A percentile compares a stretch with the other conserved stretches of the same genome.
phyloP scores from a whole-genome alignment of 2,329 filamentous ascomycete genomes.

The Pseudopyrenochaeta lycopersici region DNA sequence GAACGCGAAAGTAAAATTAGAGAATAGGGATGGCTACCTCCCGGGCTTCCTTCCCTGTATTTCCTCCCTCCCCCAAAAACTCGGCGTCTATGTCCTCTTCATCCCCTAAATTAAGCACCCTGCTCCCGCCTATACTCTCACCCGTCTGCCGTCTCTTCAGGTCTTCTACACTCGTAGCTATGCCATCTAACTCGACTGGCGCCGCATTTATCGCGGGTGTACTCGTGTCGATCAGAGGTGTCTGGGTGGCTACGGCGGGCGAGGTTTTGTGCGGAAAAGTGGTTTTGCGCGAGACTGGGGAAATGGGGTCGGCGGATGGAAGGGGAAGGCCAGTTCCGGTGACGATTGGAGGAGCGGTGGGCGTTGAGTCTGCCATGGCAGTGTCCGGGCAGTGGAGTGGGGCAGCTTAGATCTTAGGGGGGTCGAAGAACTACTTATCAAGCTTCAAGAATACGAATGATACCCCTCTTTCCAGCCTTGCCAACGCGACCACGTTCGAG shows the following conservation, averaged over 20 bases:
- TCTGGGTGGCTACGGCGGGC: constrained; percentile 29
- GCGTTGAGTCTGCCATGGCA: constrained; percentile 18
- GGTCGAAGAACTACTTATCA: no score
- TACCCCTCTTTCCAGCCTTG: no score
- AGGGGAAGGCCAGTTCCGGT: constrained; percentile 8
- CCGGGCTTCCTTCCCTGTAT: constrained; percentile 23
- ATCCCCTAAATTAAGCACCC: constrained; percentile 31
- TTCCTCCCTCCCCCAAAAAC: constrained; percentile 35
- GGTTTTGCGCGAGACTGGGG: constrained; percentile 27
- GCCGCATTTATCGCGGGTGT: constrained; percentile 53
- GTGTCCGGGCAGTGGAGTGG: background rate
- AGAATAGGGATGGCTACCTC: constrained; percentile 29
- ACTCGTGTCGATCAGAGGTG: constrained; percentile 48
- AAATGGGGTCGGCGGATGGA: constrained; percentile 18
- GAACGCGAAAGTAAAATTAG: no score
- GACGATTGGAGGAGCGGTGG: constrained; percentile 23
- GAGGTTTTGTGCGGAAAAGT: constrained; percentile 41
- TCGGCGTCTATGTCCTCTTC: constrained; percentile 40
- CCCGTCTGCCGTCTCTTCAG: constrained; percentile 26
- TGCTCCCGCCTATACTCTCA: constrained; percentile 1
- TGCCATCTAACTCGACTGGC: constrained; percentile 56
- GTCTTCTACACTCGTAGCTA: constrained; percentile 32
- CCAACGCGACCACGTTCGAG: background rate
- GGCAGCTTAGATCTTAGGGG: background rate
- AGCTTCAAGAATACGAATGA: no score